Percentiles rank a stretch among this genome's conserved stretches.
phyloP scores from a whole-genome alignment of 805 yeast genomes.

The Lachancea nothofagi region DNA sequence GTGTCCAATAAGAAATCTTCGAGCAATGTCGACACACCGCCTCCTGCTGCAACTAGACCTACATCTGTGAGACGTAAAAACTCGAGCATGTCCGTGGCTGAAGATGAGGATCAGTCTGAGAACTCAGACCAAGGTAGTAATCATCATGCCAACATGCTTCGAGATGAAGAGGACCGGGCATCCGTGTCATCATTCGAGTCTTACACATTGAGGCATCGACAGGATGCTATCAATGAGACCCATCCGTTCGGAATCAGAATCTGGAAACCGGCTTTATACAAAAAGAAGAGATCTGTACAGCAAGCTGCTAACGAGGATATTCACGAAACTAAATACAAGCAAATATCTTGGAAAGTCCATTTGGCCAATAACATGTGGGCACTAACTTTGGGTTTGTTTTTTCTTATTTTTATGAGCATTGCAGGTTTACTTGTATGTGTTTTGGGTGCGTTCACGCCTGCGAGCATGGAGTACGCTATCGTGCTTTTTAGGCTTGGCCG shows the following conservation, averaged over 20 bases:
- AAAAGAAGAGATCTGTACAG: slow-evolving; percentile 87
- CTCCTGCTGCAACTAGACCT: slow-evolving; percentile 7
- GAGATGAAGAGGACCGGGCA: slow-evolving; percentile 15
- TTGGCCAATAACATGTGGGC: slow-evolving; percentile 73
- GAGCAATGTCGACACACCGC: slow-evolving; percentile 8
- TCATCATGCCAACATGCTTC: slow-evolving; percentile 5
- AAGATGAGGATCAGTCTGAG: slow-evolving; percentile 6
- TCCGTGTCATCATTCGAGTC: slow-evolving; percentile 55
- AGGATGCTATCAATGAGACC: slow-evolving; percentile 91
- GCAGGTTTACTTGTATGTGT: slow-evolving; percentile 40
- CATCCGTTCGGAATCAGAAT: slow-evolving; percentile 98
- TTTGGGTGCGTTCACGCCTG: slow-evolving; percentile 38
- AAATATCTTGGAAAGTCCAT: slow-evolving; percentile 55
- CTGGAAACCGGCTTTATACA: slow-evolving; percentile 97
- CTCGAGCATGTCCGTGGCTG: slow-evolving; percentile 4
- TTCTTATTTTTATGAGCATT: slow-evolving; percentile 42
- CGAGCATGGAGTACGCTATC: slow-evolving; percentile 58
- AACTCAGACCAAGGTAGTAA: slow-evolving; percentile 9
- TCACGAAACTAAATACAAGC: slow-evolving; percentile 60
- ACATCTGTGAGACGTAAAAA: slow-evolving; percentile 5
- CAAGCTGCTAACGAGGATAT: slow-evolving; percentile 88
- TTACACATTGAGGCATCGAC: slow-evolving; percentile 84
- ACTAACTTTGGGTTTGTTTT: slow-evolving; percentile 59
- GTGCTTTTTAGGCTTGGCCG: slow-evolving; percentile 56
- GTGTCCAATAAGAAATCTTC: slow-evolving; percentile 19